Evolutionary conservation across 2,329 filamentous ascomycete genomes (phyloP).

Genomic region (Paraphaeosphaeria sporulosa): DNA sequence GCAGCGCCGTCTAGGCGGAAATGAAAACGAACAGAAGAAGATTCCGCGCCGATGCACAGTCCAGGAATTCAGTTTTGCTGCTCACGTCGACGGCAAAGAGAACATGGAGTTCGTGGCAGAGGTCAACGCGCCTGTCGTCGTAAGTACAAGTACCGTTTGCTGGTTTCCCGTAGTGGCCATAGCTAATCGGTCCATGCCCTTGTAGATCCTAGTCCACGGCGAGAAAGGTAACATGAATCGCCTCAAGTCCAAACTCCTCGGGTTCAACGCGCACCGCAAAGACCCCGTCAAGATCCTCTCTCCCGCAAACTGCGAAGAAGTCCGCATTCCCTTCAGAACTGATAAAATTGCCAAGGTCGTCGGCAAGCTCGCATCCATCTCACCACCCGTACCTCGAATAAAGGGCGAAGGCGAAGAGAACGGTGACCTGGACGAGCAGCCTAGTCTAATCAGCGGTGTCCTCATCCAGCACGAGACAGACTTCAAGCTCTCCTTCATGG

Average conservation of each 20-base stretch:
- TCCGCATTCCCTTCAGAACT: constrained; percentile 92
- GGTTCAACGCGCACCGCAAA: constrained; percentile 83
- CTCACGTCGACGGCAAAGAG: constrained; percentile 94
- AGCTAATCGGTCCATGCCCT: too few relatives aligned
- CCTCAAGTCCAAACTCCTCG: constrained; percentile 90
- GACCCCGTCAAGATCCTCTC: constrained; percentile 91
- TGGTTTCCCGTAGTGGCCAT: too few relatives aligned
- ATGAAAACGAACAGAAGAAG: constrained; percentile 85
- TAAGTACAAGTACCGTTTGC: constrained; percentile 59
- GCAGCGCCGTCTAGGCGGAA: constrained; percentile 68
- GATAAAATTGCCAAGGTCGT: constrained; percentile 98
- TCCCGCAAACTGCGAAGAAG: constrained; percentile 92
- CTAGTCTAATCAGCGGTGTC: constrained; percentile 81
- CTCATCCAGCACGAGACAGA: constrained; percentile 84
- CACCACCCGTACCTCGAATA: constrained; percentile 63
- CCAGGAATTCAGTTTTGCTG: constrained; percentile 93
- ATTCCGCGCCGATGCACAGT: constrained; percentile 92
- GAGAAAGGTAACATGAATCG: constrained; percentile 99
- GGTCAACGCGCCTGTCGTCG: constrained; percentile 88
- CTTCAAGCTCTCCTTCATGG: constrained; percentile 97
- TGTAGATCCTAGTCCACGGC: constrained; percentile 90
- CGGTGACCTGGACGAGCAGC: constrained; percentile 30
- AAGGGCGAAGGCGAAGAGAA: constrained; percentile 45
- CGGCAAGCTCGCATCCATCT: constrained; percentile 84
- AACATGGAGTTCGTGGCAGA: constrained; percentile 98